These are phyloP conservation scores for Sporisorium reilianum DNA, from an alignment of 1,284 basidiomycete species.

Conservation along the genomic window DNA sequence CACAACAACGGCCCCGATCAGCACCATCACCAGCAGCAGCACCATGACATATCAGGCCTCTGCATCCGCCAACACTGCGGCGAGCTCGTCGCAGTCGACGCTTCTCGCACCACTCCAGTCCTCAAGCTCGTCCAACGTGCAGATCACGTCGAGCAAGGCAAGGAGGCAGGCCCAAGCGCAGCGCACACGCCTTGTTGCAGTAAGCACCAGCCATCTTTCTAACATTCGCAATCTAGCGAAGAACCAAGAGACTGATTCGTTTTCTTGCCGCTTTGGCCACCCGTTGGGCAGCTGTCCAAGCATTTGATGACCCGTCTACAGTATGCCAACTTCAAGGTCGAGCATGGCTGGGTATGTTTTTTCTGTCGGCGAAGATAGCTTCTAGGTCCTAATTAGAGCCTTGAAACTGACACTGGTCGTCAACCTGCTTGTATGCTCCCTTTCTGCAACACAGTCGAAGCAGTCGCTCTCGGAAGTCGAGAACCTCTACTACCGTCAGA, in stretches of 20 bases:
- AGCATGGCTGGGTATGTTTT: slow-evolving; percentile 64
- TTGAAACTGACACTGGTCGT: slow-evolving; percentile 9
- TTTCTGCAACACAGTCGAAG: slow-evolving; percentile 38
- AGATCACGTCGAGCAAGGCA: slow-evolving; percentile 46
- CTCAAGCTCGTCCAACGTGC: slow-evolving; percentile 34
- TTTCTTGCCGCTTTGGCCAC: background rate
- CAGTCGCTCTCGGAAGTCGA: slow-evolving; percentile 67
- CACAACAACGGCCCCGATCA: slow-evolving; percentile 5
- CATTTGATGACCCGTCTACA: slow-evolving; percentile 60
- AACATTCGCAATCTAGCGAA: background rate
- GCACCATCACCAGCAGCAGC: slow-evolving; percentile 13
- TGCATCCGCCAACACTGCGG: slow-evolving; percentile 15
- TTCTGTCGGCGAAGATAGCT: too few species aligned
- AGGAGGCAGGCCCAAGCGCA: slow-evolving; percentile 51
- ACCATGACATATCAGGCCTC: slow-evolving; percentile 41
- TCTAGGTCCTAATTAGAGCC: background rate
- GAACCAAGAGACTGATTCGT: background rate
- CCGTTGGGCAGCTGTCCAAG: slow-evolving; percentile 46
- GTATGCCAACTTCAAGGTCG: slow-evolving; percentile 66
- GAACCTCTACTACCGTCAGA: slow-evolving; percentile 63
- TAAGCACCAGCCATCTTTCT: slow-evolving; percentile 21
- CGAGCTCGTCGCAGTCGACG: slow-evolving; percentile 32
- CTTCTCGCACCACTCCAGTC: slow-evolving; percentile 40
- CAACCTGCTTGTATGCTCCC: background rate
- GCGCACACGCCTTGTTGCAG: slow-evolving; percentile 43